Evolutionary conservation across 371 early-diverging fungal genomes (phyloP).

Genomic region (Syncephalis plumigaleata): DNA sequence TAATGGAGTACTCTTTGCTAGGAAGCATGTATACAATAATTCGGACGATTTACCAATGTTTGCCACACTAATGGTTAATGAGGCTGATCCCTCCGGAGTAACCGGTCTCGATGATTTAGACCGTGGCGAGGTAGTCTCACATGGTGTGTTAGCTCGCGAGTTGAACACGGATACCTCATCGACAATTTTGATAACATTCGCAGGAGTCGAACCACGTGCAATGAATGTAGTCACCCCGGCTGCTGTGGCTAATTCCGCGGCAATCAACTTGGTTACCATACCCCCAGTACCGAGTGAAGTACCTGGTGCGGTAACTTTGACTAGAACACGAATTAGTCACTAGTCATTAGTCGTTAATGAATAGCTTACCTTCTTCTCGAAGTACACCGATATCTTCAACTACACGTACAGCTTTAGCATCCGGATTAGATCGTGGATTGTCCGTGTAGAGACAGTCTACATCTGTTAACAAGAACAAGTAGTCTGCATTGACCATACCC

Average conservation of each 20-base stretch:
- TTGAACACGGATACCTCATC: slow-evolving; percentile 3
- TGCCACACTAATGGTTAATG: background rate
- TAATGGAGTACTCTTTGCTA: slow-evolving; percentile 59
- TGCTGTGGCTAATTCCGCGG: slow-evolving; percentile 87
- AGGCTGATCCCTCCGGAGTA: background rate
- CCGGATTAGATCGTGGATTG: slow-evolving; percentile 79
- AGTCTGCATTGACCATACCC: slow-evolving; percentile 92
- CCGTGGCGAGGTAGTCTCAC: background rate
- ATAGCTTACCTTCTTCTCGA: slow-evolving; percentile 28
- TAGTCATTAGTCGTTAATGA: background rate
- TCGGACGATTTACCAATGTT: slow-evolving; percentile 7
- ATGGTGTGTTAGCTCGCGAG: slow-evolving; percentile 2
- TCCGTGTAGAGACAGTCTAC: slow-evolving; percentile 89
- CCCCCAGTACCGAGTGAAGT: slow-evolving; percentile 89
- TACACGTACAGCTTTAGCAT: slow-evolving; percentile 57
- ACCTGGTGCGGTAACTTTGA: slow-evolving; percentile 66
- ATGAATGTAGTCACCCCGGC: slow-evolving; percentile 81
- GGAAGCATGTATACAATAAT: slow-evolving; percentile 63
- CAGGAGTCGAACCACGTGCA: slow-evolving; percentile 62
- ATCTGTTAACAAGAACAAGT: slow-evolving; percentile 86
- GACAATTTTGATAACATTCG: slow-evolving; percentile 56
- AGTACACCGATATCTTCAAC: slow-evolving; percentile 69
- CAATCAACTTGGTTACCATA: slow-evolving; percentile 93
- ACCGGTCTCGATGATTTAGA: background rate
- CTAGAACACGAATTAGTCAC: slow-evolving; percentile 8